Evolutionary conservation across 768 basidiomycete species (phyloP).

Genomic region (Termitomyces sp.): DNA sequence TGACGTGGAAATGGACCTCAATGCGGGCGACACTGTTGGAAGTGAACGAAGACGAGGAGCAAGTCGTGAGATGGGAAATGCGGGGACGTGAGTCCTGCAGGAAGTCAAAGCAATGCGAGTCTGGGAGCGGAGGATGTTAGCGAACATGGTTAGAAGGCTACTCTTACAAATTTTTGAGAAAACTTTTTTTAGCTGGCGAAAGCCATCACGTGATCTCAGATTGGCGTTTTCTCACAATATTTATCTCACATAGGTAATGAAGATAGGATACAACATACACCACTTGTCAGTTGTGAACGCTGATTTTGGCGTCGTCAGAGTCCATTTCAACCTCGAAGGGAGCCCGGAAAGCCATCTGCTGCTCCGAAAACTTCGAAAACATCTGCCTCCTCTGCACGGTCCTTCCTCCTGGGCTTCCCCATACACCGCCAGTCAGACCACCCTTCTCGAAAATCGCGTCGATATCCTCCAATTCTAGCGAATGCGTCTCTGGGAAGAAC

Average conservation of each 20-base stretch:
- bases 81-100: slow-evolving; percentile 14
- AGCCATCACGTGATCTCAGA: background rate
- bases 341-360: background rate
- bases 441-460: slow-evolving; percentile 35
- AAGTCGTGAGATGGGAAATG: background rate
- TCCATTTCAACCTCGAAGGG: no score
- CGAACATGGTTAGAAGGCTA: slow-evolving; percentile 25
- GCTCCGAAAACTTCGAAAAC: background rate
- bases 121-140: slow-evolving; percentile 29
- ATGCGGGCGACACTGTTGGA: background rate
- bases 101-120: slow-evolving; percentile 25
- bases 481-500: slow-evolving; percentile 31
- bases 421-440: slow-evolving; percentile 35
- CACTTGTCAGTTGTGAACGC: no score
- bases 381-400: slow-evolving; percentile 19
- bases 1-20: slow-evolving; percentile 17
- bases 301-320: no score
- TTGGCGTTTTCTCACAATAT: background rate
- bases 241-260: no score
- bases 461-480: slow-evolving; percentile 32
- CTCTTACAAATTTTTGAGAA: slow-evolving; percentile 1
- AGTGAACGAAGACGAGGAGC: slow-evolving; percentile 1
- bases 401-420: slow-evolving; percentile 26
- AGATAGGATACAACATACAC: no score
- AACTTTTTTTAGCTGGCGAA: background rate